These are phyloP conservation scores for Lactarius vividus DNA, from an alignment of 768 basidiomycete genomes.

Conservation along the genomic window DNA sequence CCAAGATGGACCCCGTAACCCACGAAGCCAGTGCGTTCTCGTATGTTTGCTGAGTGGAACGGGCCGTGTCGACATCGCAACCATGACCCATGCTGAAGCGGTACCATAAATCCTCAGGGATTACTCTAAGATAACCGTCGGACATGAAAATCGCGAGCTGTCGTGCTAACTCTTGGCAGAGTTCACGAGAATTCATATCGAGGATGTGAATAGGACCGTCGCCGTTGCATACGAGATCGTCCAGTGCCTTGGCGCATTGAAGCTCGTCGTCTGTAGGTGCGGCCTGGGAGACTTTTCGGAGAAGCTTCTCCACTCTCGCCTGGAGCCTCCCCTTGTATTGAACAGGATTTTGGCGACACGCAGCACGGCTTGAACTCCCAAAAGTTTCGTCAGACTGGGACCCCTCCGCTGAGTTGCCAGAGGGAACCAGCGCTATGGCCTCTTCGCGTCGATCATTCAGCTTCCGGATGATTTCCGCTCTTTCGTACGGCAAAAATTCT, in stretches of 20 bases:
- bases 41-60: slow-evolving; percentile 19
- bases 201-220: slow-evolving; percentile 11
- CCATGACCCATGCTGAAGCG: slow-evolving; percentile 4
- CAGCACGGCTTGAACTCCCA: background rate
- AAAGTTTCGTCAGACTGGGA: background rate
- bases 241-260: slow-evolving; percentile 5
- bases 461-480: slow-evolving; percentile 8
- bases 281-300: slow-evolving; percentile 4
- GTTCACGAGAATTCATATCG: slow-evolving; percentile 12
- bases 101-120: slow-evolving; percentile 23
- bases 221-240: slow-evolving; percentile 1
- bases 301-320: slow-evolving; percentile 3
- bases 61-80: slow-evolving; percentile 7
- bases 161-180: slow-evolving; percentile 20
- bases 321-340: slow-evolving; percentile 14
- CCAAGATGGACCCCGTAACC: slow-evolving; percentile 15
- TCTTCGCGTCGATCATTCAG: slow-evolving; percentile 12
- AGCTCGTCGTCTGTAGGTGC: slow-evolving; percentile 10
- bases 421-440: slow-evolving; percentile 12
- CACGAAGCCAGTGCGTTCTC: slow-evolving; percentile 18
- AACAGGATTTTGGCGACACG: slow-evolving; percentile 15
- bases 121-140: slow-evolving; percentile 17
- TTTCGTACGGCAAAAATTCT: background rate
- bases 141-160: slow-evolving; percentile 25
- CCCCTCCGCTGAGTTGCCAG: background rate